Conservation (phyloP, 169 alveolate genomes). For the Cyclospora cayetanensis region DNA sequence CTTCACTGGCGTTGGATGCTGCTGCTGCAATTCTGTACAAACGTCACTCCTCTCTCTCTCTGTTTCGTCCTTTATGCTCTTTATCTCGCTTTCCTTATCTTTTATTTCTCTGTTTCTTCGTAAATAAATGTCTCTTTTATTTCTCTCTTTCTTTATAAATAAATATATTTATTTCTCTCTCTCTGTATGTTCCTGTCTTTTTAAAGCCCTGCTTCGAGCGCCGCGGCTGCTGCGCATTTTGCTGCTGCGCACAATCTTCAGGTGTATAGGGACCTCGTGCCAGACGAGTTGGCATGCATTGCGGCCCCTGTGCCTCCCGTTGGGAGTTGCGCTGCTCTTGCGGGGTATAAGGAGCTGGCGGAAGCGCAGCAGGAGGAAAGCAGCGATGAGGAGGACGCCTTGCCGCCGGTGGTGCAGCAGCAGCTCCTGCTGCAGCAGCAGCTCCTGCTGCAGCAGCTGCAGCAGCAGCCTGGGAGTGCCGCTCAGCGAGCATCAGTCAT, state of each 20-base stretch:
- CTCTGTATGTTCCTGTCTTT: too few species aligned
- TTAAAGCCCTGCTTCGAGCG: neutral
- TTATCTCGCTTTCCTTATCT: too few species aligned
- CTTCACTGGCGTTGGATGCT: too few species aligned
- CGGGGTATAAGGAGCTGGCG: slow-evolving; percentile 22
- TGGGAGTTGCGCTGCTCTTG: neutral
- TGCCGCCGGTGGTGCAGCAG: slow-evolving; percentile 38
- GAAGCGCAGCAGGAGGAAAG: slow-evolving; percentile 17
- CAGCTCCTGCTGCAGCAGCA: slow-evolving; percentile 47
- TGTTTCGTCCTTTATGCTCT: too few species aligned
- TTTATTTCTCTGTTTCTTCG: too few species aligned
- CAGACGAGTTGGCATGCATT: neutral
- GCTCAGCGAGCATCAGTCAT: neutral
- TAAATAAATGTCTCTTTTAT: too few species aligned
- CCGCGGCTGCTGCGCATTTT: slow-evolving; percentile 18
- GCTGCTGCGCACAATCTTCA: slow-evolving; percentile 19
- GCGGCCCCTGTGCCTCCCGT: neutral
- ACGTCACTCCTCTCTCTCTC: too few species aligned
- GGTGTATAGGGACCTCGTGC: slow-evolving; percentile 41
- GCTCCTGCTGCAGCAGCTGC: slow-evolving; percentile 56
- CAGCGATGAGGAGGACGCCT: neutral
- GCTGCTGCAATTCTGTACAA: too few species aligned
- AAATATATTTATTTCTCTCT: too few species aligned
- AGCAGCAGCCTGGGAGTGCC: slow-evolving; percentile 11
- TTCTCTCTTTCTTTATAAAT: too few species aligned